Evolutionary conservation across 345 rosid genomes (phyloP).

Genomic region (Linum tenue): DNA sequence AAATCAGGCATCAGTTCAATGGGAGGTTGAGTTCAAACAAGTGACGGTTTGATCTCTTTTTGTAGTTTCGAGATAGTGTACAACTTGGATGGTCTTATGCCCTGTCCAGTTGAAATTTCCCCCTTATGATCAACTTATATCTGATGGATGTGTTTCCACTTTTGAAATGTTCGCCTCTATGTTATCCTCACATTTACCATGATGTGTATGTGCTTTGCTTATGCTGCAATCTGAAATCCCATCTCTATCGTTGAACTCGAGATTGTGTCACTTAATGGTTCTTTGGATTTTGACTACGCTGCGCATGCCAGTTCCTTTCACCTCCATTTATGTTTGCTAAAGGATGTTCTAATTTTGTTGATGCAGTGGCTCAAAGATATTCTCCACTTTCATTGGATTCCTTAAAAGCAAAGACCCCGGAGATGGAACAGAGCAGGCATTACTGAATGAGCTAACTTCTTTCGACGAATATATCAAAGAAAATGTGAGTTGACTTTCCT

Average conservation of each 20-base stretch:
- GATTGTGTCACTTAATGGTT: not conserved
- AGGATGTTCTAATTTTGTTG: conserved; percentile 10
- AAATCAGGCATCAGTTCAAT: no score
- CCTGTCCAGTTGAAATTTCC: not conserved
- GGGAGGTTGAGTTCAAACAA: no score
- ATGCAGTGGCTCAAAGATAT: conserved; percentile 75
- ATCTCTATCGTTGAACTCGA: not conserved
- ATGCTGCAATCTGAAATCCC: not conserved
- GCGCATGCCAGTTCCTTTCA: not conserved
- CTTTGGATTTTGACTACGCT: not conserved
- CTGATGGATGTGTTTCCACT: not conserved
- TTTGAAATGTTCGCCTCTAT: not conserved
- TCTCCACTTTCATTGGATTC: conserved; percentile 82
- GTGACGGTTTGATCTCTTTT: not conserved
- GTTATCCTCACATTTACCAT: not conserved
- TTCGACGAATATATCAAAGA: conserved; percentile 56
- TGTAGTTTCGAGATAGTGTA: not conserved
- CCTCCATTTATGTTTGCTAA: not conserved
- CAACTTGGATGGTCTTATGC: not conserved
- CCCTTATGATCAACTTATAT: not conserved
- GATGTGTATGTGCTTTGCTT: not conserved
- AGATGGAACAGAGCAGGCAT: conserved; percentile 76
- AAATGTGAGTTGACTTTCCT: conserved; percentile 34
- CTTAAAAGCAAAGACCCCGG: conserved; percentile 78
- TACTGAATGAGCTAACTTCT: conserved; percentile 56